Evolutionary conservation across 2,329 filamentous ascomycete species (phyloP).

Genomic region (Grosmannia huntii): DNA sequence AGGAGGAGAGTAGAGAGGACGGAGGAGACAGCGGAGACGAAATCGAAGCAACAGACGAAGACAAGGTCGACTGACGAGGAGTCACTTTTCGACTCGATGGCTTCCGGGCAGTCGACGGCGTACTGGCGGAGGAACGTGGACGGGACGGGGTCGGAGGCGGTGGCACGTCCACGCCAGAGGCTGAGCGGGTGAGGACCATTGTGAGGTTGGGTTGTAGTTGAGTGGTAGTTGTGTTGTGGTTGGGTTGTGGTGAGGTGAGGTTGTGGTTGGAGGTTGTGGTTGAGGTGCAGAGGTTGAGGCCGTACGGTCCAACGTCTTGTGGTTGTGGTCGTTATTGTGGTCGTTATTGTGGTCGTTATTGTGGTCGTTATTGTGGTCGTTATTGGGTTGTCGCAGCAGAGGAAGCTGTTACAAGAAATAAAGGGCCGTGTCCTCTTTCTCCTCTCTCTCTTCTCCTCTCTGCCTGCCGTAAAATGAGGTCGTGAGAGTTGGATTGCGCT

Average conservation of each 20-base stretch:
- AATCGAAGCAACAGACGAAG: background rate
- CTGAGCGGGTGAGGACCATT: conserved; percentile 15
- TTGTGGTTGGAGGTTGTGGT: too few species aligned
- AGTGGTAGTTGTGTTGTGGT: too few species aligned
- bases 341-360: too few species aligned
- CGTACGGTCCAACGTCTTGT: too few species aligned
- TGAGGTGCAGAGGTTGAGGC: too few species aligned
- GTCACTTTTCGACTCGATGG: conserved; percentile 1
- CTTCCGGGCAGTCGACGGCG: background rate
- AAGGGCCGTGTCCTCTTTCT: too few species aligned
- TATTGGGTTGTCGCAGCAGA: too few species aligned
- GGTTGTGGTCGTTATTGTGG: too few species aligned
- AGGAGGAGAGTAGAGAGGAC: background rate
- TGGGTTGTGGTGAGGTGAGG: background rate
- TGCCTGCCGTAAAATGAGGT: background rate
- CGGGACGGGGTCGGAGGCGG: conserved; percentile 6
- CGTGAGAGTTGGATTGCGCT: too few species aligned
- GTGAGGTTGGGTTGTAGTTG: background rate
- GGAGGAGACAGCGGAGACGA: background rate
- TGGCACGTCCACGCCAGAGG: conserved; percentile 12
- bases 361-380: too few species aligned
- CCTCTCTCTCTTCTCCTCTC: background rate
- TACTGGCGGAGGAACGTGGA: conserved; percentile 5
- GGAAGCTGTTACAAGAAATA: too few species aligned
- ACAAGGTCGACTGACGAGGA: background rate